These are phyloP conservation scores for Lentinula edodes DNA, from an alignment of 768 basidiomycete genomes.

Conservation along the genomic window DNA sequence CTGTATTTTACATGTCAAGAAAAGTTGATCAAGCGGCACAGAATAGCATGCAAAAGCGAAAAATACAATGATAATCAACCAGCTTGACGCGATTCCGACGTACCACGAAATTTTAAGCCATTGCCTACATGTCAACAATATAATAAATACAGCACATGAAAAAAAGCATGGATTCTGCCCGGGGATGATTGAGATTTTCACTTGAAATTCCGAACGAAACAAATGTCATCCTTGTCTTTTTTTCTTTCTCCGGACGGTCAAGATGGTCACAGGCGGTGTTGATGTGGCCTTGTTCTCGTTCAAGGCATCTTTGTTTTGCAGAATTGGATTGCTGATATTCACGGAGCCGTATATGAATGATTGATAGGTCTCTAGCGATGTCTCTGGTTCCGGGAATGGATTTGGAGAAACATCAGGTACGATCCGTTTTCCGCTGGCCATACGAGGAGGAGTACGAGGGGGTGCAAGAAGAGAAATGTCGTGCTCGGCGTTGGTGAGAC, in stretches of 20 bases:
- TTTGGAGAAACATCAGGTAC: conserved; percentile 54
- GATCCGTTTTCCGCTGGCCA: conserved; percentile 16
- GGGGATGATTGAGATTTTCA: background rate
- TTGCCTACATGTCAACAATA: background rate
- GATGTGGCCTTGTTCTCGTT: conserved; percentile 10
- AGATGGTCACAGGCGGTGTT: conserved; percentile 31
- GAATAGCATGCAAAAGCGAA: background rate
- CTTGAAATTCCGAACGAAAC: background rate
- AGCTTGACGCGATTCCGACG: background rate
- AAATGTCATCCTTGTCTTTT: conserved; percentile 12
- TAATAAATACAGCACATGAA: background rate
- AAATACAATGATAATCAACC: background rate
- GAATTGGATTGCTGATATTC: conserved; percentile 43
- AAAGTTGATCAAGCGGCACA: background rate
- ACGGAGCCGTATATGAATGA: conserved; percentile 56
- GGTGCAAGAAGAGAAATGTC: conserved; percentile 28
- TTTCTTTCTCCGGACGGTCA: conserved; percentile 44
- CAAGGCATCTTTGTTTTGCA: conserved; percentile 12
- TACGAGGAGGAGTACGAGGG: conserved; percentile 36
- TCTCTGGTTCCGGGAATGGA: conserved; percentile 60
- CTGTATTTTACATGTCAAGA: conserved; percentile 4
- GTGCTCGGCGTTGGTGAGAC: conserved; percentile 38
- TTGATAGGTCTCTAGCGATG: conserved; percentile 56
- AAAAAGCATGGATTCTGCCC: background rate
- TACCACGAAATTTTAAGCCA: background rate